Base-by-base conservation (phyloP, 805 yeast species). In the Saccharomycopsis sp. region DNA sequence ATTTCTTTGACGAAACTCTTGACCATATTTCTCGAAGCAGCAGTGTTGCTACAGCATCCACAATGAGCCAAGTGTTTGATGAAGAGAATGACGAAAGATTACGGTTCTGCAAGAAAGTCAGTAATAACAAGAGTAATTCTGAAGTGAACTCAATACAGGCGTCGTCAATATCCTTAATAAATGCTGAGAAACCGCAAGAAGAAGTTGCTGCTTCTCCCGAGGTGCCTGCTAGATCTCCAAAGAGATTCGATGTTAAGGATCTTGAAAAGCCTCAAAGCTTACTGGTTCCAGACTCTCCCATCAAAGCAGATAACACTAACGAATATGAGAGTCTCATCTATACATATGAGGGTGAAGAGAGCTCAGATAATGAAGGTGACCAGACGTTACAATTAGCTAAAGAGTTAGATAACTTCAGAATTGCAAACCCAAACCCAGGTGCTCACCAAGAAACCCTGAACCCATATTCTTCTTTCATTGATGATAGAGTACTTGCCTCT, bases 41-140 rank as follows among this genome's bases (percentile, higher is more conserved):
- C 22, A 44, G 49, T 44, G 7, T 44, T n/a, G 22, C 22, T 7
- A 44, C 5, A 3, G 20, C 9, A 8, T 44, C 49, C 20, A 17
- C 20, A 3, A 12, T 19, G 22, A 44, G 22, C 22, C 22, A 44
- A 12, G 7, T 12, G 20, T 44, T 12, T 12, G 49, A 44, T 19
- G 49, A 44, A 17, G 49, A 44, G 7, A 44, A 44, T 17, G 49
- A 44, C 22, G 49, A 44, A 44, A 44, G 49, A 44, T 44, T 44
- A 17, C 19, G 49, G 5, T 44, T 44, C 49, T 44, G 49, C 22
- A 44, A 44, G 19, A 44, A 44, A 44, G 49, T 44, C 49, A 44
- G 49, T 17, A 29, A 29, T 12, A 29, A 29, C 12, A 29, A 29
- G 38, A 29, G 38, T 29, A 29, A 12, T 29, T 29, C 38, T 7